These are phyloP conservation scores for Aspergillus fructus DNA, from an alignment of 2,329 filamentous ascomycete species.

Conservation along the genomic window DNA sequence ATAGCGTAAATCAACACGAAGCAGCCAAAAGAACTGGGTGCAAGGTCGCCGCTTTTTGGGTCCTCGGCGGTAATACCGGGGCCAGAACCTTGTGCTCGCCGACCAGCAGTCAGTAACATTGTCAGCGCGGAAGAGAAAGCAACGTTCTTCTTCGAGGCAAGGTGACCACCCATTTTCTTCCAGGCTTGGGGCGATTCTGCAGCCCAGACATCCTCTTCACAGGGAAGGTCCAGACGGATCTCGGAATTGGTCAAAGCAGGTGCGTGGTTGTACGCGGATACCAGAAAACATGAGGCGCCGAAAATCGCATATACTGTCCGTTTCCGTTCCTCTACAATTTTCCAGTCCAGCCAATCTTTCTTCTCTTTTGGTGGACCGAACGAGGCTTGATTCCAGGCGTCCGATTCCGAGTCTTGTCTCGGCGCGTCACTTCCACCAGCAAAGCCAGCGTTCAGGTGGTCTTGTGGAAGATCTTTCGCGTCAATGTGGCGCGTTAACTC, in stretches of 20 bases:
- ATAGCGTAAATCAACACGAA: conserved; percentile 88
- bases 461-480: conserved; percentile 36
- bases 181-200: conserved; percentile 83
- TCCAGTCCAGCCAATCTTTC: conserved; percentile 84
- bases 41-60: conserved; percentile 61
- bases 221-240: conserved; percentile 83
- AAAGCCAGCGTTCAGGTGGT: conserved; percentile 50
- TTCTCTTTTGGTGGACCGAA: conserved; percentile 35
- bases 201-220: conserved; percentile 86
- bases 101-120: conserved; percentile 75
- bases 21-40: conserved; percentile 88
- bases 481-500: conserved; percentile 60
- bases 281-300: conserved; percentile 83
- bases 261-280: conserved; percentile 89
- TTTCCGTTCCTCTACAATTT: conserved; percentile 83
- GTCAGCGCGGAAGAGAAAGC: conserved; percentile 82
- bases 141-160: conserved; percentile 67
- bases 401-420: conserved; percentile 38
- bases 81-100: conserved; percentile 56
- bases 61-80: conserved; percentile 50
- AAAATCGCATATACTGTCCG: conserved; percentile 90
- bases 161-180: conserved; percentile 71
- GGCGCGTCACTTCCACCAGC: conserved; percentile 50
- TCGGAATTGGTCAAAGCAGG: conserved; percentile 93
- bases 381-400: conserved; percentile 37